A percentile compares a stretch with the other conserved stretches of the same genome.
Evolutionary conservation across 768 basidiomycete species (phyloP).

Genomic region (Collybia mongolica): DNA sequence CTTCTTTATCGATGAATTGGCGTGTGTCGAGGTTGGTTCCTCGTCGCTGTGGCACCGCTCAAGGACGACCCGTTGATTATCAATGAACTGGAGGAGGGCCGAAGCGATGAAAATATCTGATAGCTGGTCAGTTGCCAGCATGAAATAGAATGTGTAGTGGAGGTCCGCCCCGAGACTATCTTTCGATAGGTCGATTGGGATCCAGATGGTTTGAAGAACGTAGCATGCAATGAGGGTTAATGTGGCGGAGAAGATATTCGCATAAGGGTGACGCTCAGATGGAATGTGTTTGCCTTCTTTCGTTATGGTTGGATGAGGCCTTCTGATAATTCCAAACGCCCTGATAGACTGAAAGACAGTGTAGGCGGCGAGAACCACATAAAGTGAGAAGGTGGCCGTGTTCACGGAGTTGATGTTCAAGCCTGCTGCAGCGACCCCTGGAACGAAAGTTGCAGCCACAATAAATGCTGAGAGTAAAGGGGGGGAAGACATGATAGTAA

Average conservation of each 20-base stretch:
- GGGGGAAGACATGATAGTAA: no score
- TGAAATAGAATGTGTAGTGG: background rate
- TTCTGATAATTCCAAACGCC: background rate
- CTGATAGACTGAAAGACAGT: slow-evolving; percentile 3
- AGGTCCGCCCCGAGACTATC: background rate
- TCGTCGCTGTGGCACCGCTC: background rate
- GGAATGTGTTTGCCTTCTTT: background rate
- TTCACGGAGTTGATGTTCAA: slow-evolving; percentile 1
- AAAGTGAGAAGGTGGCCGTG: slow-evolving; percentile 4
- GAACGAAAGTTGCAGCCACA: background rate
- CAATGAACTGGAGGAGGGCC: slow-evolving; percentile 5
- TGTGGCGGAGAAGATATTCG: slow-evolving; percentile 3
- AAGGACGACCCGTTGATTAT: background rate
- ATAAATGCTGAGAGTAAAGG: no score
- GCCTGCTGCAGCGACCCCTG: background rate
- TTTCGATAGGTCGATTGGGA: slow-evolving; percentile 2
- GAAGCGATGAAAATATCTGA: slow-evolving; percentile 6
- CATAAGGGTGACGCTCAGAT: slow-evolving; percentile 1
- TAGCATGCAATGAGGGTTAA: slow-evolving; percentile 1
- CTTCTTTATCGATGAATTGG: background rate
- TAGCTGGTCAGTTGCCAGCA: slow-evolving; percentile 3
- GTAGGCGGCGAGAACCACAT: slow-evolving; percentile 2
- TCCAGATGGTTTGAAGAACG: slow-evolving; percentile 3
- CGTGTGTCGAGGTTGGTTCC: background rate
- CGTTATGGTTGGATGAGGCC: background rate